Conservation (phyloP, 805 yeast genomes). For the Metschnikowia henanensis region DNA sequence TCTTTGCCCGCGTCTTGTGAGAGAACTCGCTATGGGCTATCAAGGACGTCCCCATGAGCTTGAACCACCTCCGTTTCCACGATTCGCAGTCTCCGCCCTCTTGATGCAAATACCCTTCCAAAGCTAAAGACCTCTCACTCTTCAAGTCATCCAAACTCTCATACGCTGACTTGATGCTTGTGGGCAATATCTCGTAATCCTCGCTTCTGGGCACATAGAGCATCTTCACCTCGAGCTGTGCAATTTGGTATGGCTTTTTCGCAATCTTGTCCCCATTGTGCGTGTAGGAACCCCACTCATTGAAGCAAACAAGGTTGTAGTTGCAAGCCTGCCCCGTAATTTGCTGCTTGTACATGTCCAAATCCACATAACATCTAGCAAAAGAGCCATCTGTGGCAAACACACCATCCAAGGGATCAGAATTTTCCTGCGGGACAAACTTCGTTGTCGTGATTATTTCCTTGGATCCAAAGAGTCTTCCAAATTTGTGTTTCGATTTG, state of each 20-base stretch:
- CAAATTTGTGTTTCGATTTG: constrained; percentile 42
- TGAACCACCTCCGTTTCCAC: constrained; percentile 75
- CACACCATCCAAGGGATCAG: constrained; percentile 60
- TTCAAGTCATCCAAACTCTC: constrained; percentile 35
- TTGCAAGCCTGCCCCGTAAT: constrained; percentile 53
- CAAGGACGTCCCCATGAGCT: constrained; percentile 67
- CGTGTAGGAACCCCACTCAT: constrained; percentile 69
- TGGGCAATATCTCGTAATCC: constrained; percentile 62
- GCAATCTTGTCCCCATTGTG: constrained; percentile 27
- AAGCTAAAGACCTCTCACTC: constrained; percentile 24
- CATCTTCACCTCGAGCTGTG: constrained; percentile 67
- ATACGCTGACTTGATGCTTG: constrained; percentile 54
- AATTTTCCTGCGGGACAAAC: constrained; percentile 49
- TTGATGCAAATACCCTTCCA: constrained; percentile 78
- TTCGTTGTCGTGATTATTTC: constrained; percentile 49
- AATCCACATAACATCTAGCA: constrained; percentile 71
- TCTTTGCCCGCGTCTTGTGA: constrained; percentile 68
- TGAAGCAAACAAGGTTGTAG: constrained; percentile 62
- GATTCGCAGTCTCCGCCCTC: constrained; percentile 87
- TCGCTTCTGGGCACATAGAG: constrained; percentile 66
- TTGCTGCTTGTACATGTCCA: constrained; percentile 54
- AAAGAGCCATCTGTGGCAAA: constrained; percentile 89
- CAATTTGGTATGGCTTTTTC: constrained; percentile 56
- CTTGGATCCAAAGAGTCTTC: constrained; percentile 50
- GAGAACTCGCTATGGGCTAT: constrained; percentile 74